Evolutionary conservation across 139 green algal species (phyloP), one percentile per base, ranked within the genome.

Genomic region (Diplosphaera chodatii): DNA sequence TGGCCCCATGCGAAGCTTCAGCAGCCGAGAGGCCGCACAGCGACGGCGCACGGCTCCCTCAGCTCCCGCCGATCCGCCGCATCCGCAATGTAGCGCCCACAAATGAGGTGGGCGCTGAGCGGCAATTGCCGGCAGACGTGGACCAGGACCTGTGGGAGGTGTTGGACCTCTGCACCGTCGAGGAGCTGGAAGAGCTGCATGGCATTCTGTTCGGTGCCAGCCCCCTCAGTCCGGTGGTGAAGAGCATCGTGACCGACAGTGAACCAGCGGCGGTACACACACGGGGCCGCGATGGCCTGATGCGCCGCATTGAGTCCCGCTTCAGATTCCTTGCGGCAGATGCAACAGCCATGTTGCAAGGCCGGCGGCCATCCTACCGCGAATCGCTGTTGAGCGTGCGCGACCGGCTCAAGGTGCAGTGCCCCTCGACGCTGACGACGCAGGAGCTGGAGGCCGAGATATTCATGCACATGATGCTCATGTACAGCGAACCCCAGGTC

Each of bases 391-490:
- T 95, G 59, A 55, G 70, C 29, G 76, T 97, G 1, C 63, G 78
- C 2, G 75, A 92, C 68, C 85, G 83, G 72, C 74, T 91, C 32
- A 34, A 56, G 4, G 73, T 90, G 8, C 69, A 71, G 31, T 92
- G 87, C 84, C 82, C 72, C n/a, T 56, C 48, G 59, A 82, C 83
- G 66, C 74, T 92, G 27, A 31, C 77, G 3, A 92, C 90, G 0
- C 71, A 77, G 64, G 91, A 97, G 71, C 76, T 97, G 32, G 91
- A 97, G 68, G 79, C 86, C 1, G 91, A 97, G 72, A 83, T 97
- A 8, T 94, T 95, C 72, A 74, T 96, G 70, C 81, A 92, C 74
- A 40, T 96, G 20, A 70, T 96, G 48, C 31, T 86, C 23, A 67
- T 86, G 25, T 77, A 89, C 41, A 30, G 40, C 1, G 69, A 75